Evolutionary conservation across 2,329 filamentous ascomycete genomes (phyloP).

Genomic region (Magnaporthiopsis poae): DNA sequence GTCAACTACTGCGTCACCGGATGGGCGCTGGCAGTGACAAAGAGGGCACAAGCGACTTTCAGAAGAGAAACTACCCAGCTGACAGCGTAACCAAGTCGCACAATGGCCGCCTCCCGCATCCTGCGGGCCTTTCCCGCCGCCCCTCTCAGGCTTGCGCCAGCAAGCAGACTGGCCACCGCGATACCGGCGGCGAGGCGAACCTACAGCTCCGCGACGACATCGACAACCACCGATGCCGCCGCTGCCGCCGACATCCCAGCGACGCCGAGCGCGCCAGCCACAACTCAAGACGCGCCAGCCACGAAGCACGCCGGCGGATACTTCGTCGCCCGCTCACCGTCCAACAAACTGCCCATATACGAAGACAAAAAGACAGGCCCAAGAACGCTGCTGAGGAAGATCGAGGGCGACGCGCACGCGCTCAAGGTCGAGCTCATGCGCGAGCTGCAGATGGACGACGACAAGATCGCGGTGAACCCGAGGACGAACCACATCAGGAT

Average conservation of each 20-base stretch:
- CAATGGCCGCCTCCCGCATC: background rate
- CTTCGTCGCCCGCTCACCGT: constrained; percentile 60
- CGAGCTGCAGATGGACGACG: constrained; percentile 45
- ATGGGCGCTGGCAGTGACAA: background rate
- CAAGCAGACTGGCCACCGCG: background rate
- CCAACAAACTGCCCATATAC: constrained; percentile 69
- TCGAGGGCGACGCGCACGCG: constrained; percentile 60
- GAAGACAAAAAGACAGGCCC: constrained; percentile 62
- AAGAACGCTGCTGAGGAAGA: constrained; percentile 70
- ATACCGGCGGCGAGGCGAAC: background rate
- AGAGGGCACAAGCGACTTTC: background rate
- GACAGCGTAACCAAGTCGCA: background rate
- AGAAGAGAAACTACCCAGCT: no score
- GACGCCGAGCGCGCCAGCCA: background rate
- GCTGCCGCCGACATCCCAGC: background rate
- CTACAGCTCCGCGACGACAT: background rate
- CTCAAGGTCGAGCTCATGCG: constrained; percentile 54
- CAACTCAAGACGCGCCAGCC: no score
- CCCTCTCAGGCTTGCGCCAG: background rate
- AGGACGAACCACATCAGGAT: constrained; percentile 66
- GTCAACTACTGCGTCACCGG: background rate
- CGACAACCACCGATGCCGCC: background rate
- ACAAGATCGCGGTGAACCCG: constrained; percentile 44
- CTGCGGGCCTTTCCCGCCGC: background rate
- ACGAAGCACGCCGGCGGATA: constrained; percentile 31